Conservation (phyloP, 2,329 filamentous ascomycete genomes). For the Cyclaneusma minus region DNA sequence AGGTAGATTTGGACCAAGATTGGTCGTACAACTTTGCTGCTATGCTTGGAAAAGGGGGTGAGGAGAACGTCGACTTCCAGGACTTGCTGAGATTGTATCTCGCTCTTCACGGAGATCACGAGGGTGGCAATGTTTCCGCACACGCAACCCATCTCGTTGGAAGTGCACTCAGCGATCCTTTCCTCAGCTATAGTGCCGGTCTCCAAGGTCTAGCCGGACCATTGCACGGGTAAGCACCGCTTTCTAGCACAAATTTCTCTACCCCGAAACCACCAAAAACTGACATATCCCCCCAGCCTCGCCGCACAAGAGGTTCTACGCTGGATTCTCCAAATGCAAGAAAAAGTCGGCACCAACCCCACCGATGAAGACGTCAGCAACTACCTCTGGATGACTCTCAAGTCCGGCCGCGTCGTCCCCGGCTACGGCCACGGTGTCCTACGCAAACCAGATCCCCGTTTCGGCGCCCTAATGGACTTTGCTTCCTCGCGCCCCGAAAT, state of each 20-base stretch:
- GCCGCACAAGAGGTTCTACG: constrained; percentile 94
- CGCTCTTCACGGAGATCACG: constrained; percentile 92
- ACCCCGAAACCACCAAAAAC: constrained; percentile 5
- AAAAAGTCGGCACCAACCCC: constrained; percentile 64
- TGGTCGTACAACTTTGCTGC: constrained; percentile 99
- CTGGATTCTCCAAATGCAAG: constrained; percentile 95
- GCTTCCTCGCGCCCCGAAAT: constrained; percentile 75
- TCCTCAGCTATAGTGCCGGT: constrained; percentile 90
- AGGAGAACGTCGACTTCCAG: constrained; percentile 85
- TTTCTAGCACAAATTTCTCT: constrained; percentile 1
- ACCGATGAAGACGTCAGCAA: constrained; percentile 68
- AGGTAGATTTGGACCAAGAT: constrained; percentile 73
- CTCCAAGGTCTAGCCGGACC: constrained; percentile 93
- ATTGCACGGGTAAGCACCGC: constrained; percentile 62
- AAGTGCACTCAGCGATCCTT: constrained; percentile 84
- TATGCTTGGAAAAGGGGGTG: constrained; percentile 81
- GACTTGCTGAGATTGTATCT: constrained; percentile 89
- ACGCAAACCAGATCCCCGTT: constrained; percentile 91
- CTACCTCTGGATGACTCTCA: constrained; percentile 87
- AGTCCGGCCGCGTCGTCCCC: constrained; percentile 84
- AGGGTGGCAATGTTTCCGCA: constrained; percentile 94
- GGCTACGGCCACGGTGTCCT: constrained; percentile 94
- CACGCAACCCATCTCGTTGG: constrained; percentile 92
- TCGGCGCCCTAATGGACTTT: constrained; percentile 94
- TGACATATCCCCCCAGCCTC: constrained; percentile 59